A percentile compares a stretch with the other conserved stretches of the same genome.
Conservation (phyloP, 306 rosid species). For the Elaeagnus macrophylla region DNA sequence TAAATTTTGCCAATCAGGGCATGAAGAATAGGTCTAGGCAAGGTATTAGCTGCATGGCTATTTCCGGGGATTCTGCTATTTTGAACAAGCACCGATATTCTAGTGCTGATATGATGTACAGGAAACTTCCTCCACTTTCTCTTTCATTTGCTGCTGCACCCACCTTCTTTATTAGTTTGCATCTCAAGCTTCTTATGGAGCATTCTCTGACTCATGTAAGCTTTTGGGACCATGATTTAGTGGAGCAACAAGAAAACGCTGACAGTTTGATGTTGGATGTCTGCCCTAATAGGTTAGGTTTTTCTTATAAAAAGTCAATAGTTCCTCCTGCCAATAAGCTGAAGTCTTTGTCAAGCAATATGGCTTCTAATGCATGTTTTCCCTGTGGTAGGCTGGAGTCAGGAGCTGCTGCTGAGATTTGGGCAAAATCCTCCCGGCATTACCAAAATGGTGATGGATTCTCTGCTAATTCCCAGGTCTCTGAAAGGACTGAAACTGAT, state of each 20-base stretch:
- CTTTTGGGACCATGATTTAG: conserved; percentile 31
- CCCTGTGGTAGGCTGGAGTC: conserved; percentile 29
- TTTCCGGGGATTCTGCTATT: conserved; percentile 39
- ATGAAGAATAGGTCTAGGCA: conserved; percentile 39
- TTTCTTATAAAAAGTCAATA: conserved; percentile 27
- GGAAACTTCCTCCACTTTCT: conserved; percentile 58
- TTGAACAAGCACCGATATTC: conserved; percentile 25
- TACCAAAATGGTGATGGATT: conserved; percentile 20
- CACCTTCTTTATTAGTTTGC: conserved; percentile 68
- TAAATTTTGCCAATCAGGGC: conserved; percentile 34
- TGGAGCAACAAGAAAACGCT: conserved; percentile 33
- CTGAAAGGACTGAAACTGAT: too few relatives aligned
- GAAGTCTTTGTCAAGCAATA: conserved; percentile 21
- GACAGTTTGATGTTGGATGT: conserved; percentile 30
- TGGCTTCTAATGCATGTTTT: conserved; percentile 30
- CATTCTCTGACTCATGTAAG: conserved; percentile 39
- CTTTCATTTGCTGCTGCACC: conserved; percentile 83
- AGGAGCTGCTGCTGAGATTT: conserved; percentile 14
- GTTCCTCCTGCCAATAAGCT: conserved; percentile 23
- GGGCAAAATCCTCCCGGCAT: conserved; percentile 18
- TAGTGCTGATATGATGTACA: conserved; percentile 26
- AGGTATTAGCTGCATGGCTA: conserved; percentile 49
- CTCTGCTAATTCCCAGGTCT: too few relatives aligned
- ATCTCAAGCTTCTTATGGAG: conserved; percentile 74
- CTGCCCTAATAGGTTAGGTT: conserved; percentile 23